Percentiles rank a stretch among this genome's conserved stretches.
Conservation (phyloP, 176 grass and related monocot genomes). For the Triticum urartu region DNA sequence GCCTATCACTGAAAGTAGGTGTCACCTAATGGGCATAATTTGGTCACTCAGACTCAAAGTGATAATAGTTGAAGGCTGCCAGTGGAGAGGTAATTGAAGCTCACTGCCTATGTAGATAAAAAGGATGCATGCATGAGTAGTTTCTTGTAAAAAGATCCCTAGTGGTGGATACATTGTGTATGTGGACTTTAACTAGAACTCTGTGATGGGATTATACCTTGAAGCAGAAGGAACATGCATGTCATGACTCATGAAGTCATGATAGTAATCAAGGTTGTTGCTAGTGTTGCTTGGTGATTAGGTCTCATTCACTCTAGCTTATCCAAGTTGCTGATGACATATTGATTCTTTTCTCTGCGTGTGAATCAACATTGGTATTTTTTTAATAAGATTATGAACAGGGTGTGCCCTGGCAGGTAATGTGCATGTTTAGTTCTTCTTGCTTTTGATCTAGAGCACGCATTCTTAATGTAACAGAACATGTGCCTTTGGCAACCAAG, state of each 20-base stretch:
- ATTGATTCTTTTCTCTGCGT: conserved; percentile 29
- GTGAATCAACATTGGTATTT: conserved; percentile 18
- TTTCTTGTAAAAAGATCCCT: conserved; percentile 26
- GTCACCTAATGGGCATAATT: conserved; percentile 38
- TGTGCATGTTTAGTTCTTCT: conserved; percentile 26
- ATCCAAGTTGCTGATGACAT: conserved; percentile 38
- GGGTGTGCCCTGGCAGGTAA: conserved; percentile 33
- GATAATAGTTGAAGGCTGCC: conserved; percentile 11
- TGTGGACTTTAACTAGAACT: conserved; percentile 27
- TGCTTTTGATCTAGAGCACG: conserved; percentile 22
- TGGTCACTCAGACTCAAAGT: conserved; percentile 22
- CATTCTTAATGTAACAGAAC: conserved; percentile 23
- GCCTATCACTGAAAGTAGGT: conserved; percentile 29
- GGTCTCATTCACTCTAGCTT: conserved; percentile 48
- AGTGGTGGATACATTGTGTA: conserved; percentile 7
- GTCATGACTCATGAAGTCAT: conserved; percentile 49
- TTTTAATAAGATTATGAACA: conserved; percentile 17
- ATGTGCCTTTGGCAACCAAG: conserved; percentile 17
- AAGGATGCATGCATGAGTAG: neutral
- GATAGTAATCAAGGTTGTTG: conserved; percentile 52
- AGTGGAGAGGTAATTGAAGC: conserved; percentile 38
- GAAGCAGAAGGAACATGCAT: conserved; percentile 43
- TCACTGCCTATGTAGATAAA: conserved; percentile 4
- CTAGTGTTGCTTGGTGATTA: conserved; percentile 50
- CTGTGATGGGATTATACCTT: conserved; percentile 34